Percentiles rank a stretch among this genome's conserved stretches.
These are phyloP conservation scores for Cyclotella cryptica DNA, from an alignment of 108 stramenopile species.

Conservation along the genomic window DNA sequence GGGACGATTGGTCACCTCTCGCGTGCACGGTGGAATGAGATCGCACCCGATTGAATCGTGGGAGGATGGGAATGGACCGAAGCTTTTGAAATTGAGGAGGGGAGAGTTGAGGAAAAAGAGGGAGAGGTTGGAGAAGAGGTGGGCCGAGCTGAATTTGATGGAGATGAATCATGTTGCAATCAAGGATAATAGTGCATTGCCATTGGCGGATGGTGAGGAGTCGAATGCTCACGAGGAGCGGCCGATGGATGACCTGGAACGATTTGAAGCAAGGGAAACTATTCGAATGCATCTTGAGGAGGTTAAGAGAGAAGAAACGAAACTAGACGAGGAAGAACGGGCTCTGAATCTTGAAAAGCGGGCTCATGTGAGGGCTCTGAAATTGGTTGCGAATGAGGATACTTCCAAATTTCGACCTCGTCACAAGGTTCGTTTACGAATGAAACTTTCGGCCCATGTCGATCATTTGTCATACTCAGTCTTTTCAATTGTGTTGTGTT, in stretches of 20 bases:
- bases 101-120: slow-evolving; percentile 52
- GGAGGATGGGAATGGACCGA: slow-evolving; percentile 86
- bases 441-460: neutral
- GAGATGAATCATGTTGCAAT: neutral
- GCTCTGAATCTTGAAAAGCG: slow-evolving; percentile 76
- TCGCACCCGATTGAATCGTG: slow-evolving; percentile 61
- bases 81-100: slow-evolving; percentile 52
- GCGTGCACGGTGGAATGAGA: slow-evolving; percentile 51
- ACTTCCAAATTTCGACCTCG: slow-evolving; percentile 71
- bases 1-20: slow-evolving; percentile 69
- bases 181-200: neutral
- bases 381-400: slow-evolving; percentile 86
- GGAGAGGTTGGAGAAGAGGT: slow-evolving; percentile 44
- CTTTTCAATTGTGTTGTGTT: neutral
- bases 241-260: slow-evolving; percentile 44
- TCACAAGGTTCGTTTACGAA: slow-evolving; percentile 64
- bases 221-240: neutral
- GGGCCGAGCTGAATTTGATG: slow-evolving; percentile 17
- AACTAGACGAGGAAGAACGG: slow-evolving; percentile 70
- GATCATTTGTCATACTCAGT: neutral
- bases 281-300: slow-evolving; percentile 72
- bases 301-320: slow-evolving; percentile 58
- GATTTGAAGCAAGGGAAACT: slow-evolving; percentile 67
- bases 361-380: slow-evolving; percentile 77
- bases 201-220: neutral